Evolutionary conservation across 2,329 filamentous ascomycete genomes (phyloP).

Genomic region (Verticillium tricorpus): DNA sequence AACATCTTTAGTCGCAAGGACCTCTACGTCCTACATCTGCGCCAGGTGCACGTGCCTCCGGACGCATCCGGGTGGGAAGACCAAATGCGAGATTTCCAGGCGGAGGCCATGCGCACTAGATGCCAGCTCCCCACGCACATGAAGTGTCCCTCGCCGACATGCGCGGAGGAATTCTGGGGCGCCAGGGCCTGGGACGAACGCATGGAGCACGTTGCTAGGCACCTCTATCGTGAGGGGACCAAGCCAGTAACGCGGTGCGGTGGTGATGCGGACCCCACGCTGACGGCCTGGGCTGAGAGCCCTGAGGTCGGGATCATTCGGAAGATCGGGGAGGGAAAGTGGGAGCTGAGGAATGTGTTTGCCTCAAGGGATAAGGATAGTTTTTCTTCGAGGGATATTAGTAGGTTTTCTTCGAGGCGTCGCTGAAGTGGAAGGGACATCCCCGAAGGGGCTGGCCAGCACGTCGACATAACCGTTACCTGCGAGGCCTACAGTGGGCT

Average conservation of each 20-base stretch:
- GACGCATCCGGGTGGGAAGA: slow-evolving; percentile 42
- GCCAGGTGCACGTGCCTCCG: slow-evolving; percentile 72
- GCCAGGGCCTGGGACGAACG: slow-evolving; percentile 68
- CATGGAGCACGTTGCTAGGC: slow-evolving; percentile 83
- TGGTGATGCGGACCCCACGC: slow-evolving; percentile 27
- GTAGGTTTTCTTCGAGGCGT: no score
- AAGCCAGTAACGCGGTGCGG: slow-evolving; percentile 31
- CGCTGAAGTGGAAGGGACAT: no score
- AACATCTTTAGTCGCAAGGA: slow-evolving; percentile 83
- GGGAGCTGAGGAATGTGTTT: slow-evolving; percentile 28
- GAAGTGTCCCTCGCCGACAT: slow-evolving; percentile 58
- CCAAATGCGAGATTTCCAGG: slow-evolving; percentile 51
- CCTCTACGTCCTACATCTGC: slow-evolving; percentile 81
- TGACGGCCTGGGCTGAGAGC: slow-evolving; percentile 34
- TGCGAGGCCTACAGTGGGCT: no score
- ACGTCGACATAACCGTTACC: no score
- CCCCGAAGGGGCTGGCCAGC: no score
- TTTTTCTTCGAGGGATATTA: no score
- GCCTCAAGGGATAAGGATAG: slow-evolving; percentile 11
- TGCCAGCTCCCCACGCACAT: slow-evolving; percentile 58
- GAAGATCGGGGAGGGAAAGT: slow-evolving; percentile 16
- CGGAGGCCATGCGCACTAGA: slow-evolving; percentile 54
- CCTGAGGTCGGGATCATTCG: slow-evolving; percentile 32
- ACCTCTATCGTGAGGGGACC: slow-evolving; percentile 55
- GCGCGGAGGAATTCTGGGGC: slow-evolving; percentile 56